Percentiles rank a stretch among this genome's conserved stretches.
Conservation (phyloP, 768 basidiomycete species). For the Saitozyma podzolica region DNA sequence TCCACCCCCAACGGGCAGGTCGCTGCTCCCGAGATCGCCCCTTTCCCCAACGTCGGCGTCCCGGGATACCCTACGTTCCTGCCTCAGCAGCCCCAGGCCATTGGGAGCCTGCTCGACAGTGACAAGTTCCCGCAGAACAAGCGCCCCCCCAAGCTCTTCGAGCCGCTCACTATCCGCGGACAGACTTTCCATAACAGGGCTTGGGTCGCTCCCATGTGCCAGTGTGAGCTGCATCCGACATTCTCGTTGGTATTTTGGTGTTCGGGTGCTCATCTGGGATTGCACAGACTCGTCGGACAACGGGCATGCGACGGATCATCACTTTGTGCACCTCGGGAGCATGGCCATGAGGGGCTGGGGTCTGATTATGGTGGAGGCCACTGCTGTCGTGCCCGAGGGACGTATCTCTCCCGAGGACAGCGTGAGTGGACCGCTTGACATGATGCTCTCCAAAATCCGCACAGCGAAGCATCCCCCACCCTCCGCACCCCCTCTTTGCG, state of each 20-base stretch:
- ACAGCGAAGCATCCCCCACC: neutral
- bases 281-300: conserved; percentile 62
- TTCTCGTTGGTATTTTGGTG: neutral
- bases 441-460: conserved; percentile 5
- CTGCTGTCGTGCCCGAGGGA: conserved; percentile 69
- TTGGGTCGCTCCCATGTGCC: conserved; percentile 79
- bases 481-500: neutral
- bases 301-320: conserved; percentile 79
- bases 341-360: conserved; percentile 71
- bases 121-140: conserved; percentile 58
- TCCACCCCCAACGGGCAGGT: neutral
- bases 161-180: conserved; percentile 64
- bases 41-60: conserved; percentile 16
- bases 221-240: conserved; percentile 54
- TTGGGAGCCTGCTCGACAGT: conserved; percentile 45
- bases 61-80: conserved; percentile 40
- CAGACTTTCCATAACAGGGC: conserved; percentile 73
- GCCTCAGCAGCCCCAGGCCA: conserved; percentile 39
- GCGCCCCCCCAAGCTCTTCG: conserved; percentile 63
- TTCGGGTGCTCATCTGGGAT: neutral
- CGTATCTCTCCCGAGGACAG: conserved; percentile 71
- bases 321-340: conserved; percentile 74
- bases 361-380: conserved; percentile 72
- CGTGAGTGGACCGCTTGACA: conserved; percentile 14
- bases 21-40: conserved; percentile 8